Evolutionary conservation across 176 grass and related monocot genomes (phyloP).

Genomic region (Tillandsia leiboldiana): DNA sequence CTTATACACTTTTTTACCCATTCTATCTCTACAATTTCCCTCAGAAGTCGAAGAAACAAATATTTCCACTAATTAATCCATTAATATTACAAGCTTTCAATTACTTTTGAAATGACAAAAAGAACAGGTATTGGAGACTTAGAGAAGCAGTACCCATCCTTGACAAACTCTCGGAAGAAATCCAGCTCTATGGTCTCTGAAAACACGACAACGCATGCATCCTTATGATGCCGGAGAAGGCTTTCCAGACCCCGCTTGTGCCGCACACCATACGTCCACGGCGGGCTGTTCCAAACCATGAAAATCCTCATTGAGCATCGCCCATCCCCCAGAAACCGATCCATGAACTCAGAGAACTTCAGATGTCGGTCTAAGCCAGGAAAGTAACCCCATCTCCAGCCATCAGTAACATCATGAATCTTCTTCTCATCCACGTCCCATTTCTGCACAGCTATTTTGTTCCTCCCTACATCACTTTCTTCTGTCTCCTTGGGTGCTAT

Average conservation of each 20-base stretch:
- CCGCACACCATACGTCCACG: conserved; percentile 58
- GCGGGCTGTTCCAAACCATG: conserved; percentile 94
- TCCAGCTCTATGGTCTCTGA: conserved; percentile 80
- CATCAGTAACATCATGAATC: conserved; percentile 13
- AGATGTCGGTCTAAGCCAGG: conserved; percentile 56
- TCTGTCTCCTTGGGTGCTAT: conserved; percentile 3
- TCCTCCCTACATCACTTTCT: background rate
- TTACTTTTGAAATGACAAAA: background rate
- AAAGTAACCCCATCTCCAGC: conserved; percentile 70
- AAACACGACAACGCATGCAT: conserved; percentile 60
- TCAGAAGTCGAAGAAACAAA: background rate
- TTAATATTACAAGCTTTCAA: background rate
- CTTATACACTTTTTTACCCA: too few species aligned
- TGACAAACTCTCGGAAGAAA: conserved; percentile 60
- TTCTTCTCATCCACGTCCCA: conserved; percentile 9
- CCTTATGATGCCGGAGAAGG: conserved; percentile 61
- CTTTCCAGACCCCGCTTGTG: conserved; percentile 79
- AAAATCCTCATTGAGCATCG: conserved; percentile 67
- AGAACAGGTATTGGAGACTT: background rate
- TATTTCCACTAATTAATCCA: background rate
- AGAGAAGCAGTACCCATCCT: conserved; percentile 56
- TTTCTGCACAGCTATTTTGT: background rate
- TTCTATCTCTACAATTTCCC: too few species aligned
- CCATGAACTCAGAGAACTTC: conserved; percentile 66
- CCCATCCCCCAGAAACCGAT: conserved; percentile 42